Evolutionary conservation across 108 stramenopile genomes (phyloP).

Genomic region (Cyclotella atomus): DNA sequence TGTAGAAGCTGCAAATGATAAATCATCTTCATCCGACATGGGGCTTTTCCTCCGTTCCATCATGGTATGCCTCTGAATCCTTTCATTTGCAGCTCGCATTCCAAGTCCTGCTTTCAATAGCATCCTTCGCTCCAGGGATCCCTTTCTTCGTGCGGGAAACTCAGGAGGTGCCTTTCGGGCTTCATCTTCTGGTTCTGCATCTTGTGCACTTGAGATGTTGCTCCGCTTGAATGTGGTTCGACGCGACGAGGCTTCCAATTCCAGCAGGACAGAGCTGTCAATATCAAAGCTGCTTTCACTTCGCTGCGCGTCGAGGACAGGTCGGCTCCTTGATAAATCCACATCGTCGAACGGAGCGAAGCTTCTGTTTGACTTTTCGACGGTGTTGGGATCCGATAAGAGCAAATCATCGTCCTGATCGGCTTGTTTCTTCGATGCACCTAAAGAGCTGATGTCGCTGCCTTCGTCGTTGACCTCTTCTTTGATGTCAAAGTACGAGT

Average conservation of each 20-base stretch:
- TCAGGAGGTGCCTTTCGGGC: not conserved
- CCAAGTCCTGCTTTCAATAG: not conserved
- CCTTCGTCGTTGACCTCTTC: not conserved
- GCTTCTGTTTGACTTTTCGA: slow-evolving; percentile 1
- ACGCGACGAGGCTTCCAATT: not conserved
- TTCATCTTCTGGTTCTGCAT: not conserved
- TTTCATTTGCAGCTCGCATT: not conserved
- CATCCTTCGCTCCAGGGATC: not conserved
- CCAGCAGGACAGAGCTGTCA: not conserved
- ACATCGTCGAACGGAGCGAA: not conserved
- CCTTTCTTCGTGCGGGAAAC: not conserved
- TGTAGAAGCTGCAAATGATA: not conserved
- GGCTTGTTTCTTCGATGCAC: too few species aligned
- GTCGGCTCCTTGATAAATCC: not conserved
- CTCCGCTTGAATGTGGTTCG: not conserved
- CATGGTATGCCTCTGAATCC: not conserved
- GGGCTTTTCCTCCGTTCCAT: not conserved
- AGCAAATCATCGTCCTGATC: too few species aligned
- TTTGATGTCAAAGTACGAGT: slow-evolving; percentile 1
- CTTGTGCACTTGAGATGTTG: not conserved
- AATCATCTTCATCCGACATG: not conserved
- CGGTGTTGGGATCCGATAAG: not conserved
- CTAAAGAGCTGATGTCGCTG: not conserved
- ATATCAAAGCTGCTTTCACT: not conserved
- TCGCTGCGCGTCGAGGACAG: not conserved